Conservation (phyloP, 345 rosid species). For the Melastoma malabathricum region DNA sequence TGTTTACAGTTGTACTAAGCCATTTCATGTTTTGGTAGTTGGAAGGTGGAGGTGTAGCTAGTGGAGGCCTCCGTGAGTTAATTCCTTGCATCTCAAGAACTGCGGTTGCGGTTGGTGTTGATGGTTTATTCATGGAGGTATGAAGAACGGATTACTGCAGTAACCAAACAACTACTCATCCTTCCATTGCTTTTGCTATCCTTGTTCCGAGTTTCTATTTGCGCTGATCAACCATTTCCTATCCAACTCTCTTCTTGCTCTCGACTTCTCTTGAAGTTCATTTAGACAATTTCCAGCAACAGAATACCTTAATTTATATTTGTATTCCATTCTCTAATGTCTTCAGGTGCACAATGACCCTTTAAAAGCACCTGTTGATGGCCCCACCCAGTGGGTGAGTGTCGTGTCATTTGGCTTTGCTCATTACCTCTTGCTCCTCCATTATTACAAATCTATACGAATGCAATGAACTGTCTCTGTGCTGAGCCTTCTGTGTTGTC, state of each 20-base stretch:
- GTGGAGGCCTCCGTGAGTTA: conserved; percentile 96
- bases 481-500: conserved; percentile 3
- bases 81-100: conserved; percentile 97
- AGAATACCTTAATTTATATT: not conserved
- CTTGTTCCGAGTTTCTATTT: not conserved
- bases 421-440: not conserved
- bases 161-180: not conserved
- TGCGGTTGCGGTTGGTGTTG: conserved; percentile 93
- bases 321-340: conserved; percentile 11
- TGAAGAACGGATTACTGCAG: not conserved
- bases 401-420: not conserved
- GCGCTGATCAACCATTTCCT: not conserved
- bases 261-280: not conserved
- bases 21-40: conserved; percentile 21
- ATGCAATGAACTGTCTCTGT: conserved; percentile 1
- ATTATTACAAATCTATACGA: not conserved
- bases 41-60: conserved; percentile 98
- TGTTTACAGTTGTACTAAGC: not conserved
- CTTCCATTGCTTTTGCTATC: not conserved
- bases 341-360: conserved; percentile 93
- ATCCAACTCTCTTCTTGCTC: not conserved
- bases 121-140: conserved; percentile 99
- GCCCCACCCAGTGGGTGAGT: conserved; percentile 99
- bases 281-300: no score
- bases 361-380: conserved; percentile 87